Conservation (phyloP, 805 yeast species). For the Dipodascus geniculatus region DNA sequence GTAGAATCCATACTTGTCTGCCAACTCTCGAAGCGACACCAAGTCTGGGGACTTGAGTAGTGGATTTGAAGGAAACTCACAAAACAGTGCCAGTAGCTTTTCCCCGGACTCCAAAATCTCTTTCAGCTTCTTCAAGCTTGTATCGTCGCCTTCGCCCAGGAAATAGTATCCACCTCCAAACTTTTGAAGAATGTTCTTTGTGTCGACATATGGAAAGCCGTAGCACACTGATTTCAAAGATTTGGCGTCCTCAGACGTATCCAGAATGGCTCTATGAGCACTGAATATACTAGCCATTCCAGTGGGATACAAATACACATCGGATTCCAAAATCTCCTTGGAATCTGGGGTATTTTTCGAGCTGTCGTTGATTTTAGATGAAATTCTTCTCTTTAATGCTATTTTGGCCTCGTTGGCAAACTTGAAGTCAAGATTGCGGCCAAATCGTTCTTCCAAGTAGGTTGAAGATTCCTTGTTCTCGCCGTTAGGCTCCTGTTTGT, state of each 20-base stretch:
- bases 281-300: conserved; percentile 91
- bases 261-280: conserved; percentile 43
- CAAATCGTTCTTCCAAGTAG: conserved; percentile 81
- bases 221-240: conserved; percentile 69
- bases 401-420: conserved; percentile 65
- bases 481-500: conserved; percentile 8
- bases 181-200: conserved; percentile 70
- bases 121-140: conserved; percentile 52
- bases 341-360: conserved; percentile 20
- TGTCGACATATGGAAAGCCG: conserved; percentile 95
- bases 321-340: conserved; percentile 30
- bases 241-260: conserved; percentile 13
- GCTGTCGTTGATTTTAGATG: conserved; percentile 45
- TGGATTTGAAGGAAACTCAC: conserved; percentile 97
- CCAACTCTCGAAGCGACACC: conserved; percentile 46
- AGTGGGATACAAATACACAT: conserved; percentile 74
- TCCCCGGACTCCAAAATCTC: conserved; percentile 47
- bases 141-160: conserved; percentile 73
- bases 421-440: conserved; percentile 72
- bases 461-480: conserved; percentile 38
- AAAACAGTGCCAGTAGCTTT: conserved; percentile 63
- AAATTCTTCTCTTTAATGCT: conserved; percentile 64
- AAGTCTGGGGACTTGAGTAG: conserved; percentile 75
- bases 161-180: conserved; percentile 89
- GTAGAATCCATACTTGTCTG: conserved; percentile 60